Base-by-base conservation (phyloP, 2,329 filamentous ascomycete species). In the Sporothrix pallida region DNA sequence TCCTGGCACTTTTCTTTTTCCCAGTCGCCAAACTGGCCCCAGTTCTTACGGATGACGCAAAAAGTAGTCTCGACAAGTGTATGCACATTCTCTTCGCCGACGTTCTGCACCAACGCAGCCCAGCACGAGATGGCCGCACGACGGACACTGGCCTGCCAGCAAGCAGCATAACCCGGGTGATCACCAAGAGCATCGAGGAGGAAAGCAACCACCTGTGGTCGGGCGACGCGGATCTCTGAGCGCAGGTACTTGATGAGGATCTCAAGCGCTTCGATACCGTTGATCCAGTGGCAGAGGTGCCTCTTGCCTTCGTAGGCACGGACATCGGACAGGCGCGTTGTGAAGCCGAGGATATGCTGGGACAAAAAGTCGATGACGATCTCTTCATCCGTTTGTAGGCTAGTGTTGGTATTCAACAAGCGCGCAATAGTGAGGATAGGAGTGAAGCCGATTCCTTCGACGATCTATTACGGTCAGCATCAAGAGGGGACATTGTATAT, bases 121-220 rank as follows among this genome's bases (percentile, higher is more conserved):
- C 96, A 99, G 68, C 94, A 93, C 3, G 88, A 89, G 78, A 98
- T 95, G 1, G 94, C 93, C 44, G 90, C 86, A 75, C 93, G 87
- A 75, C 93, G 90, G n/a, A 99, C 86, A 65, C 72, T 72, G 15
- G 56, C 67, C 17, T 62, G 70, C 76, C 76, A 77, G 62, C 76
- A 77, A 1, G 71, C 31, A 5, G 74, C 73, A n/a, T 74, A 72
- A 13, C 26, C 72, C 3, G 91, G 88, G 62, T 90, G 86, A 70
- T 92, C 89, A 17, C 92, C 87, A 74, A 98, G 87, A 0, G 94
- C 94, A 26, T 94, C 94, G 75, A 97, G 90, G 13, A 99, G 85
- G 79, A 93, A 98, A n/a, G 95, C 94, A 77, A 94, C 94, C 73
- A 98, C 93, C 85, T 98, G 95, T 26, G 96, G 95, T 56, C 97